Evolutionary conservation across 805 yeast genomes (phyloP), one percentile per base, ranked within the genome.

Genomic region (Pichia insulana): DNA sequence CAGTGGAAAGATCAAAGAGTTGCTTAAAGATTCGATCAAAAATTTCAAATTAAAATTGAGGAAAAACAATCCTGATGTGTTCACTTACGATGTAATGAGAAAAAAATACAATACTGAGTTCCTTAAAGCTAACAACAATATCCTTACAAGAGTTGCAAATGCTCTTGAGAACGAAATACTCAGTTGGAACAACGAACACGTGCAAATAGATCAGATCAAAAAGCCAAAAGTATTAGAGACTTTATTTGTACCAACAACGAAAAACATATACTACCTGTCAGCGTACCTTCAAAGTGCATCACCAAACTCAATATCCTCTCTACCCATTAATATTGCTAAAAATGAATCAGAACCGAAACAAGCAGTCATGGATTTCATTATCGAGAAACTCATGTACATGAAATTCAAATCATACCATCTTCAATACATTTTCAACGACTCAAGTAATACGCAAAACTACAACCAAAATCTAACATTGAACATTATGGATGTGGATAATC

Each of bases 401-500:
- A 50, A 46, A 36, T 45, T 63, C 42, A 61, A 60, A 45, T 67
- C 68, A 5, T 46, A 44, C 33, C 46, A 52, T 27, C 40, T 57
- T 19, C 60, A 57, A 30, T 45, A 52, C 36, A 41, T 49, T 4
- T 59, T 54, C 38, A 56, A 57, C 28, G 58, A 59, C 43, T 52
- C 52, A 4, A 50, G 54, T 15, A 62, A 63, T 42, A 50, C 51
- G 17, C 60, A 57, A 43, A 62, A 63, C 41, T 62, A 54, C 43
- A 60, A 61, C 45, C 58, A 54, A 20, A 61, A 62, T 39, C 44
- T 62, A 13, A 62, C 66, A 2, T 47, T 60, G 42, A 61, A 61
- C 41, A 55, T 61, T 3, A 57, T 64, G 51, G 78, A 76, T 50
- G 62, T 78, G 19, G 58, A 70, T 15, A 69, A 77, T 48, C 92